Base-by-base conservation (phyloP, 495 filamentous ascomycete species). In the Penicillium parvum region DNA sequence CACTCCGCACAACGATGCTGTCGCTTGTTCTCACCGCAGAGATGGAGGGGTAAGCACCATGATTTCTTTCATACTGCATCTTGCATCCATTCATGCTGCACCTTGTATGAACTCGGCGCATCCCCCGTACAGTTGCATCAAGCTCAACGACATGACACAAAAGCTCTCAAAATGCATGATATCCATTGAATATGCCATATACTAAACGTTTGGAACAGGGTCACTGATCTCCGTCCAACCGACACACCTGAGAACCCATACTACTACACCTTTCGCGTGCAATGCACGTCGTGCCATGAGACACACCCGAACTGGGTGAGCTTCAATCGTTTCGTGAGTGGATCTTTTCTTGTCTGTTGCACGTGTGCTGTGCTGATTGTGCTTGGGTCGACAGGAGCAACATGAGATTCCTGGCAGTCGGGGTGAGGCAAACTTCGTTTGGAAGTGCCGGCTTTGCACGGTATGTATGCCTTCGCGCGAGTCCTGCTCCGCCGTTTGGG, bases 371-470 rank as follows among this genome's bases (percentile, higher is more conserved):
- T 7, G 18, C 11, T 23, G 7, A 17, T 5, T 14, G 14, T 21
- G 10, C 22, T 30, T 39, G 36, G 15, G 25, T 47, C n/a, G 18
- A 9, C 35, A 97, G 90, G 90, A 95, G 57, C 73, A 64, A 37
- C 83, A 90, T 54, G 91, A 95, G 40, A 81, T 94, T 55, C 88
- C 86, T 41, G 89, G 88, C 11, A 94, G 88, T 64, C 79, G 86
- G 34, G 92, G 92, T 32, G 90, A 97, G 65, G 94, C 92, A 7
- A 96, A 96, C 66, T 96, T 98, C 61, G 92, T 98, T 33, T 97
- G 91, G 91, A 86, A 81, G 59, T 98, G 92, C 75, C 95, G 88
- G 63, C 84, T 87, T 50, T 98, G 88, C 78, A 83, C 80, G 72
- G 87, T 88, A 52, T 7, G 72, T 0, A 9, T n/a, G 23, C 22